A percentile compares a stretch with the other conserved stretches of the same genome.
These are phyloP conservation scores for Coemansia furcata DNA, from an alignment of 192 early-diverging fungal species.

Conservation along the genomic window DNA sequence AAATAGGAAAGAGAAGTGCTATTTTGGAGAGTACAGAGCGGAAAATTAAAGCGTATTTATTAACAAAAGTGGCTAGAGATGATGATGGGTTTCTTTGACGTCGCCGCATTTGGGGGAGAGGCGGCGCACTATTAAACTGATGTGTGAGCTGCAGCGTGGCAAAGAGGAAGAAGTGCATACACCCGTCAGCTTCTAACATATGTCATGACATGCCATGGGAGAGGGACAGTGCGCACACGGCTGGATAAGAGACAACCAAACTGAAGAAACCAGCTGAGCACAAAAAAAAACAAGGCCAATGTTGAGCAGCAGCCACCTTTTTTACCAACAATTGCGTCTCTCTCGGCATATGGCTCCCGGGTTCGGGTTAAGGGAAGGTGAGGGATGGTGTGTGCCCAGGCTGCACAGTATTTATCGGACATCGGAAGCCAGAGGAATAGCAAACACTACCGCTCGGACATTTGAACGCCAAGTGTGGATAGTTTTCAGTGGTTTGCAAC, in stretches of 20 bases:
- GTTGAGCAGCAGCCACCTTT: constrained; percentile 3
- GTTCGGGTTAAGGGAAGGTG: background rate
- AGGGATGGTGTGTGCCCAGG: background rate
- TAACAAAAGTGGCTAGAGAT: background rate
- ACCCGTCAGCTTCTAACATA: background rate
- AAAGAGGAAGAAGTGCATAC: background rate
- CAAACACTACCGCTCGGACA: background rate
- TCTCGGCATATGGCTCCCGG: constrained; percentile 6
- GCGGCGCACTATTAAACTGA: background rate
- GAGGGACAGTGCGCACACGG: background rate
- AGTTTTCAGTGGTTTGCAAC: background rate
- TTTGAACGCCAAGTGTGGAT: background rate
- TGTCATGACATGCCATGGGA: background rate
- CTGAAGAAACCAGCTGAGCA: background rate
- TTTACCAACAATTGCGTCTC: background rate
- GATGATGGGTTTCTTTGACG: background rate
- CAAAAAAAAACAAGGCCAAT: background rate
- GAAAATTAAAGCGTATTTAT: background rate
- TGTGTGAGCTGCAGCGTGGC: background rate
- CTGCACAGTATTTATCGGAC: background rate
- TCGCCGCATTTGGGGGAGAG: background rate
- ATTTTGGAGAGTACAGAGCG: background rate
- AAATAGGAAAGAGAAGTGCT: background rate
- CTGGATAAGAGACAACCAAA: background rate
- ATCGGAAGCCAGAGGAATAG: background rate